phyloP scores from a whole-genome alignment of 2,329 filamentous ascomycete genomes.

The Coniochaeta pulveracea region DNA sequence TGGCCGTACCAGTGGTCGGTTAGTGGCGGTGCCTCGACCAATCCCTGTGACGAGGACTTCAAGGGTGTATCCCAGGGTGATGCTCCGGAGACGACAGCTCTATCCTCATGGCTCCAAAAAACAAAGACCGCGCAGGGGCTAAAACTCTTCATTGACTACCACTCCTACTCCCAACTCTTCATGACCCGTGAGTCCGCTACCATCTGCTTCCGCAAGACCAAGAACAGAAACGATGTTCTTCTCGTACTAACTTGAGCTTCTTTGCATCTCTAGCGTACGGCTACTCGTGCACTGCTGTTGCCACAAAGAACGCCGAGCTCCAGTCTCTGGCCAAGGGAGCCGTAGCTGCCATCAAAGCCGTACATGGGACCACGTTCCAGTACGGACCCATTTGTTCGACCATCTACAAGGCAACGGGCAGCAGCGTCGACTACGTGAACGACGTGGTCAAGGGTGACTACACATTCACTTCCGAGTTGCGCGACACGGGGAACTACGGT shows the following conservation, averaged over 20 bases:
- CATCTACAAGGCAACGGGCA: constrained; percentile 45
- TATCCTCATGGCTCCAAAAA: constrained; percentile 25
- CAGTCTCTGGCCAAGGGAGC: constrained; percentile 34
- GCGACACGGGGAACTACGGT: constrained; percentile 24
- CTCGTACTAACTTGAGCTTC: too few species aligned
- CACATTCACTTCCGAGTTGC: constrained; percentile 27
- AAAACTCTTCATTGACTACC: constrained; percentile 53
- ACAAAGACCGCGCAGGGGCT: constrained; percentile 31
- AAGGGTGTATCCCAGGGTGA: constrained; percentile 24
- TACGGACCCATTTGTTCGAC: constrained; percentile 46
- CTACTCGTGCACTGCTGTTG: constrained; percentile 38
- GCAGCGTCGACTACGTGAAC: constrained; percentile 31
- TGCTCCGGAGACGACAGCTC: constrained; percentile 37
- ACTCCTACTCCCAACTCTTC: constrained; percentile 51
- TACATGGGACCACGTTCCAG: constrained; percentile 26
- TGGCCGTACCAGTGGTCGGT: constrained; percentile 31
- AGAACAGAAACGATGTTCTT: not conserved
- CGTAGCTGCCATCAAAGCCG: constrained; percentile 35
- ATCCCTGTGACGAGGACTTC: constrained; percentile 31
- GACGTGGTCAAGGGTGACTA: constrained; percentile 30
- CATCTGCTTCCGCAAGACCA: constrained; percentile 21
- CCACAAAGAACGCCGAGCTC: constrained; percentile 35
- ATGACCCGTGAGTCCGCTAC: constrained; percentile 48
- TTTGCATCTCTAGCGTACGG: constrained; percentile 46
- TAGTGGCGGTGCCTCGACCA: constrained; percentile 29